Evolutionary conservation across 139 green algal genomes (phyloP).

Genomic region (Tetraselmis chui): DNA sequence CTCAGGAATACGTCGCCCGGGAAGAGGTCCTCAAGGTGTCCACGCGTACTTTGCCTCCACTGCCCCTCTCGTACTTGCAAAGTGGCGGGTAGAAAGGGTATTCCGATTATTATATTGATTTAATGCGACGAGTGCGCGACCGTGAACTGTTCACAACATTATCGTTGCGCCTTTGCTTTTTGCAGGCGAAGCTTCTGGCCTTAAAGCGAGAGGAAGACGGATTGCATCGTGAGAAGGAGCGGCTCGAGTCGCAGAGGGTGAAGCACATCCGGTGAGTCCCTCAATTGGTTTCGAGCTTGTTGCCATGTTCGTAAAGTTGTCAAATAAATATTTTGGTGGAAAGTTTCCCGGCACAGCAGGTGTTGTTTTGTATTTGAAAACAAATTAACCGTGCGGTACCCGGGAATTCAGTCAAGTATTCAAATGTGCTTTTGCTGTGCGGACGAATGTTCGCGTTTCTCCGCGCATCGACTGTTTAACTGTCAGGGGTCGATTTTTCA

Average conservation of each 20-base stretch:
- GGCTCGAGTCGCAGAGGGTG: conserved; percentile 63
- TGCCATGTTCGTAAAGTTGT: background rate
- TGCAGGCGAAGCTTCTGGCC: conserved; percentile 48
- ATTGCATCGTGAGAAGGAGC: conserved; percentile 54
- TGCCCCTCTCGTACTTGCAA: no score
- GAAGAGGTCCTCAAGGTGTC: conserved; percentile 81
- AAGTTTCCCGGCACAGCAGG: no score
- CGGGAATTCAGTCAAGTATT: no score
- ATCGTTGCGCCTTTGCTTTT: no score
- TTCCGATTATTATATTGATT: background rate
- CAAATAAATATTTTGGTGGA: no score
- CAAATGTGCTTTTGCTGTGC: no score
- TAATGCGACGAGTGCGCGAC: background rate
- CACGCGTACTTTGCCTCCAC: no score
- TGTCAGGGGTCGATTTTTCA: no score
- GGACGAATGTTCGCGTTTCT: no score
- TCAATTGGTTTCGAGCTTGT: background rate
- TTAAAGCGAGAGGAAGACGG: conserved; percentile 76
- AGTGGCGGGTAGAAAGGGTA: background rate
- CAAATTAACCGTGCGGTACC: no score
- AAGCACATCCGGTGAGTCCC: conserved; percentile 43
- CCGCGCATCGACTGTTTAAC: no score
- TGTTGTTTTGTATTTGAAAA: background rate
- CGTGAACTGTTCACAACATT: background rate
- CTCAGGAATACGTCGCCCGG: conserved; percentile 50